A percentile compares a stretch with the other conserved stretches of the same genome.
phyloP scores from a whole-genome alignment of 2,329 filamentous ascomycete genomes.

The Meredithiella fracta region DNA sequence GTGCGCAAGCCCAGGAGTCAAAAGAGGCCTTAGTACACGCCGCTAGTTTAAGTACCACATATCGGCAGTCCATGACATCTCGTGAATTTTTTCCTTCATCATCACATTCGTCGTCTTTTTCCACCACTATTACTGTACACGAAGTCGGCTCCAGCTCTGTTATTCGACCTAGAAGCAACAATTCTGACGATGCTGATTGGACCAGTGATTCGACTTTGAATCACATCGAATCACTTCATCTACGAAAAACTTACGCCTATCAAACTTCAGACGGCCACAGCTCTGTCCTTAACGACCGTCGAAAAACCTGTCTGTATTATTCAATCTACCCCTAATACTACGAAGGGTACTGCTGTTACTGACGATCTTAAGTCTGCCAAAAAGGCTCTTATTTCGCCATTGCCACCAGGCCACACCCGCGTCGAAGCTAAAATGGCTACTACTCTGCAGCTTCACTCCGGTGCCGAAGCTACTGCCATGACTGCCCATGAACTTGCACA shows the following conservation, averaged over 20 bases:
- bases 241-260: background rate
- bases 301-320: too few relatives aligned
- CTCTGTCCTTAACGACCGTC: too few relatives aligned
- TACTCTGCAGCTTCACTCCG: background rate
- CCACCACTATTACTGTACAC: background rate
- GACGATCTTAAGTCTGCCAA: background rate
- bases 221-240: background rate
- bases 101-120: background rate
- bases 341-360: background rate
- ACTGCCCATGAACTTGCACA: background rate
- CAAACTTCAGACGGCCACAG: background rate
- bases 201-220: constrained; percentile 8
- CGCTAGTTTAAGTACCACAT: background rate
- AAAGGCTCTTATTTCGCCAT: constrained; percentile 1
- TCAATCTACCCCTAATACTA: background rate
- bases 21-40: background rate
- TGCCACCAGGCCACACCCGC: background rate
- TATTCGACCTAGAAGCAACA: background rate
- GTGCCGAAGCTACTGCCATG: background rate
- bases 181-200: constrained; percentile 5
- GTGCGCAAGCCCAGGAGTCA: background rate
- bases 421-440: background rate
- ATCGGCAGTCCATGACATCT: background rate
- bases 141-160: background rate
- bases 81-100: background rate